Conservation (phyloP, 2,329 filamentous ascomycete genomes). For the Fusarium sp. region DNA sequence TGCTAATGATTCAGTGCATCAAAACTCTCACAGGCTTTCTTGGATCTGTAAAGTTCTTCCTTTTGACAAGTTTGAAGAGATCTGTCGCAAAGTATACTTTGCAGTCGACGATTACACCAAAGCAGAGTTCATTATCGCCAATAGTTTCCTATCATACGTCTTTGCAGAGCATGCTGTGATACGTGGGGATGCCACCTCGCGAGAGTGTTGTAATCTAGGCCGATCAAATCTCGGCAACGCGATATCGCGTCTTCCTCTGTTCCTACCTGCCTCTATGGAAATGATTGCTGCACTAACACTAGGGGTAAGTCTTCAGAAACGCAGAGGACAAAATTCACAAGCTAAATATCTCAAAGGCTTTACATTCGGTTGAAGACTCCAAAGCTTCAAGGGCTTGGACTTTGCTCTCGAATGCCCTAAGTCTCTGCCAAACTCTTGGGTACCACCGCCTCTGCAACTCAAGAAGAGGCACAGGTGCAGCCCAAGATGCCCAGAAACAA, state of each 20-base stretch:
- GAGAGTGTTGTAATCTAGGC: slow-evolving; percentile 42
- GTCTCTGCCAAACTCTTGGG: slow-evolving; percentile 49
- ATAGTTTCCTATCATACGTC: slow-evolving; percentile 50
- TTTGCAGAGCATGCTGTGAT: slow-evolving; percentile 48
- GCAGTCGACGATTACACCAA: slow-evolving; percentile 48
- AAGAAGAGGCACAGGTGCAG: neutral
- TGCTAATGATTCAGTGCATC: slow-evolving; percentile 38
- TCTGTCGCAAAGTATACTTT: slow-evolving; percentile 52
- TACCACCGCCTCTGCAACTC: slow-evolving; percentile 41
- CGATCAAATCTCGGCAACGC: slow-evolving; percentile 43
- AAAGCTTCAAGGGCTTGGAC: slow-evolving; percentile 49
- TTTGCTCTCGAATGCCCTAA: slow-evolving; percentile 51
- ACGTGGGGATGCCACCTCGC: slow-evolving; percentile 37
- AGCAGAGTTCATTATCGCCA: slow-evolving; percentile 51
- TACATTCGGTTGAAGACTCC: slow-evolving; percentile 49
- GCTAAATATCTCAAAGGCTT: slow-evolving; percentile 38
- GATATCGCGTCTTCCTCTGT: slow-evolving; percentile 45
- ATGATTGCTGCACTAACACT: slow-evolving; percentile 50
- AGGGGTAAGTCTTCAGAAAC: slow-evolving; percentile 40
- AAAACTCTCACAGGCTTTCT: slow-evolving; percentile 38
- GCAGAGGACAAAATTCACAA: too few species aligned
- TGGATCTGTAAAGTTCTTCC: slow-evolving; percentile 51
- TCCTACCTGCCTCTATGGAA: slow-evolving; percentile 49
- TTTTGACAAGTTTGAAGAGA: slow-evolving; percentile 45
- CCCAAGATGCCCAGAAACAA: neutral